Conservation (phyloP, 1,284 basidiomycete genomes). For the Pseudozyma flocculosa region DNA sequence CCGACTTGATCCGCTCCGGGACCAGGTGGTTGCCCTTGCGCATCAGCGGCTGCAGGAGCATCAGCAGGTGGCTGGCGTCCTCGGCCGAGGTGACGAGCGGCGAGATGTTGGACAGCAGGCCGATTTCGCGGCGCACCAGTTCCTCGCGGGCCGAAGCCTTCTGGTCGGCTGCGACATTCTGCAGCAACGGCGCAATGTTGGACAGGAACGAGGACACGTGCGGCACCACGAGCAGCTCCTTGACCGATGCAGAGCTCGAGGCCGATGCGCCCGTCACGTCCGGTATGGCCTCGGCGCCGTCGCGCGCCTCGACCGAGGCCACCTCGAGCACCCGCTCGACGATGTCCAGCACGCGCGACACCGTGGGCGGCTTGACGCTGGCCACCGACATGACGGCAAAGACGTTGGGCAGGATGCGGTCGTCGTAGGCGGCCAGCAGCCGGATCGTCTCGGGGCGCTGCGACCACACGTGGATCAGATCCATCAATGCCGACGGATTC, state of each 20-base stretch:
- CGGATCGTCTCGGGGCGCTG: constrained; percentile 65
- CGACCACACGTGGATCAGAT: constrained; percentile 82
- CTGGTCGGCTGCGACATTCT: constrained; percentile 8
- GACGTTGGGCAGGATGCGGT: constrained; percentile 71
- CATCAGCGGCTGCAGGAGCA: constrained; percentile 77
- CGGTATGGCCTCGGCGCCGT: neutral
- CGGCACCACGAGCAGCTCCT: constrained; percentile 66
- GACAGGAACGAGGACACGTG: constrained; percentile 74
- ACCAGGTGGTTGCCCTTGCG: constrained; percentile 75
- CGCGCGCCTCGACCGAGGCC: constrained; percentile 11
- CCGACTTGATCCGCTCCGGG: constrained; percentile 81
- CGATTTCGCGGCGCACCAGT: constrained; percentile 78
- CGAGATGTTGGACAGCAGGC: constrained; percentile 76
- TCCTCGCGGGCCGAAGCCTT: constrained; percentile 69
- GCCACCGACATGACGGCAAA: constrained; percentile 78
- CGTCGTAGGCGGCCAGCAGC: constrained; percentile 73
- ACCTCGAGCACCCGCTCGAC: constrained; percentile 70
- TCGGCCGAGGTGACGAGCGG: constrained; percentile 70
- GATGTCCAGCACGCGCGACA: constrained; percentile 81
- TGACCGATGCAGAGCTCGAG: neutral
- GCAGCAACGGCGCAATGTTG: constrained; percentile 65
- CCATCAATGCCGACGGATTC: constrained; percentile 82
- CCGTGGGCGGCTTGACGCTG: constrained; percentile 82
- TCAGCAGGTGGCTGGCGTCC: constrained; percentile 75
- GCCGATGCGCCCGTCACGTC: constrained; percentile 6